These are phyloP conservation scores for Rosa rugosa DNA, from an alignment of 306 rosid genomes.

Conservation along the genomic window DNA sequence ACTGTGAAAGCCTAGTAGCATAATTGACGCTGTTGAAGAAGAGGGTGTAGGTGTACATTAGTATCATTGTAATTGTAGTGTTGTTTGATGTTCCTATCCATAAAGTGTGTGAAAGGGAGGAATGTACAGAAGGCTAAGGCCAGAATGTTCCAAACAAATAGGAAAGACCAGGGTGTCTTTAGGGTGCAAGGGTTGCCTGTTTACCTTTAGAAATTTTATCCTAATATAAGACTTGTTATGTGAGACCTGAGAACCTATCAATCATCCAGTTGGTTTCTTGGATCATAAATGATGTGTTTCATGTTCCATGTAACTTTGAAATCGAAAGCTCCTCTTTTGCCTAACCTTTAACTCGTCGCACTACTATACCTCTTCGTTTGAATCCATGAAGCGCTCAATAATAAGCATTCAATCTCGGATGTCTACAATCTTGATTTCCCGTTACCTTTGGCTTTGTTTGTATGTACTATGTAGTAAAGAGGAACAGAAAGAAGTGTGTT, in stretches of 20 bases:
- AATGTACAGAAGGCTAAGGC: slow-evolving; percentile 44
- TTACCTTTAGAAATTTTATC: background rate
- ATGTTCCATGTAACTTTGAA: background rate
- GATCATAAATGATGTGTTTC: background rate
- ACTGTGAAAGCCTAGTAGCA: slow-evolving; percentile 25
- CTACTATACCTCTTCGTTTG: background rate
- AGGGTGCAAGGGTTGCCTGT: background rate
- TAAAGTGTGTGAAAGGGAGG: slow-evolving; percentile 26
- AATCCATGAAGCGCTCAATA: background rate
- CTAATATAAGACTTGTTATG: background rate
- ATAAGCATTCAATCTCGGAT: background rate
- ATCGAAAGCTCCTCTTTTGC: background rate
- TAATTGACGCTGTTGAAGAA: slow-evolving; percentile 23
- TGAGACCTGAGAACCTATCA: background rate
- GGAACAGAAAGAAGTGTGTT: background rate
- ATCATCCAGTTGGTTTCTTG: slow-evolving; percentile 7
- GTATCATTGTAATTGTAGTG: slow-evolving; percentile 28
- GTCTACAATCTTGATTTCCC: background rate
- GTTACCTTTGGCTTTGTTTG: background rate
- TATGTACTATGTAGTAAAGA: background rate
- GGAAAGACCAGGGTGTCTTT: slow-evolving; percentile 16
- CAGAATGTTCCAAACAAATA: slow-evolving; percentile 9
- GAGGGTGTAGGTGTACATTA: slow-evolving; percentile 44
- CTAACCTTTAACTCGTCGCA: background rate
- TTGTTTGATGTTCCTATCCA: slow-evolving; percentile 14